Percentiles rank a stretch among this genome's conserved stretches.
Evolutionary conservation across 23 red algal genomes (phyloP).

Genomic region (Gracilaria caudata): DNA sequence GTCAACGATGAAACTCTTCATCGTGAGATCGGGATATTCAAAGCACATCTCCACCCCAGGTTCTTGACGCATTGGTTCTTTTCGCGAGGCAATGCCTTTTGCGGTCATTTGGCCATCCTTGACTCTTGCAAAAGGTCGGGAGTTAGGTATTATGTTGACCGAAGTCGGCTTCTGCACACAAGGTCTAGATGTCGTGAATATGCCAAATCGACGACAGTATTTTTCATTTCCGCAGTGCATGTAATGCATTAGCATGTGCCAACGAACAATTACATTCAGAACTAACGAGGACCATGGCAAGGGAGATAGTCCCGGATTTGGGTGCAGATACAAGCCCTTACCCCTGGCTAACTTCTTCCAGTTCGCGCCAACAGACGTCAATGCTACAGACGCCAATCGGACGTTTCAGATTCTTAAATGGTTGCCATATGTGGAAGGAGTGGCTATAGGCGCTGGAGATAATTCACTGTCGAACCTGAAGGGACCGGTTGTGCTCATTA

Average conservation of each 20-base stretch:
- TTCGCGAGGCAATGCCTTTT: conserved; percentile 28
- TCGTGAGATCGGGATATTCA: background rate
- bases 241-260: conserved; percentile 24
- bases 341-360: conserved; percentile 38
- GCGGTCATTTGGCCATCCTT: conserved; percentile 44
- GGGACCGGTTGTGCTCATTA: conserved; percentile 57
- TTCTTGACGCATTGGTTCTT: conserved; percentile 69
- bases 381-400: conserved; percentile 17
- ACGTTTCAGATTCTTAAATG: conserved; percentile 35
- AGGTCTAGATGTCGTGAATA: conserved; percentile 40
- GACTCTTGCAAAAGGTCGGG: background rate
- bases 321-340: conserved; percentile 46
- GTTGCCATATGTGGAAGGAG: conserved; percentile 53
- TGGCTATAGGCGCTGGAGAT: conserved; percentile 22
- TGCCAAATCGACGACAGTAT: conserved; percentile 40
- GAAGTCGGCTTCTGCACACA: conserved; percentile 19
- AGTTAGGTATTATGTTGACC: conserved; percentile 8
- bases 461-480: conserved; percentile 7
- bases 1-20: background rate
- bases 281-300: conserved; percentile 49
- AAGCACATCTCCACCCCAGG: background rate
- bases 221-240: conserved; percentile 35
- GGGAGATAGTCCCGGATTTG: conserved; percentile 56
- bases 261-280: conserved; percentile 46
- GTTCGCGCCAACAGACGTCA: conserved; percentile 16